Evolutionary conservation across 2,329 filamentous ascomycete genomes (phyloP).

Genomic region (Colletotrichum sp.): DNA sequence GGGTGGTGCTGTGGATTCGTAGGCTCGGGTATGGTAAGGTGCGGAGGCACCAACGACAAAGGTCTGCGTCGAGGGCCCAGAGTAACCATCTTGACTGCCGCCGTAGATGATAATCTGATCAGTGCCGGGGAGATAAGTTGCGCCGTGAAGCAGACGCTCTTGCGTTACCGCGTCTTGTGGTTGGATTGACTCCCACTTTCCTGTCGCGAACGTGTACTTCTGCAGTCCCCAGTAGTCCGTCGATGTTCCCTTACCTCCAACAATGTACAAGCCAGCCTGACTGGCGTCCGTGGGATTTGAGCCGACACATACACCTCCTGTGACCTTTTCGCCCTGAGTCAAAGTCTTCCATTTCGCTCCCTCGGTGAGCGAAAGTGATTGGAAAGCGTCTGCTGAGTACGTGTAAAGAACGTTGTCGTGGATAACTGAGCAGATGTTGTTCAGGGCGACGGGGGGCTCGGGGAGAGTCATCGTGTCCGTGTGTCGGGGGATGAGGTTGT

Average conservation of each 20-base stretch:
- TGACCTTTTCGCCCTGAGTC: slow-evolving; percentile 70
- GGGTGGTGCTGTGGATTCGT: slow-evolving; percentile 64
- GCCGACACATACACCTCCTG: slow-evolving; percentile 78
- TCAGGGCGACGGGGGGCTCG: slow-evolving; percentile 71
- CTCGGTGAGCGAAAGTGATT: slow-evolving; percentile 71
- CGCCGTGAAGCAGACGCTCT: slow-evolving; percentile 76
- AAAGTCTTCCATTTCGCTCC: slow-evolving; percentile 76
- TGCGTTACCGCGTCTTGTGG: slow-evolving; percentile 59
- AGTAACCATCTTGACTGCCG: slow-evolving; percentile 68
- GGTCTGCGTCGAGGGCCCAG: slow-evolving; percentile 70
- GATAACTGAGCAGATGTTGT: slow-evolving; percentile 82
- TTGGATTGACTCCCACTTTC: slow-evolving; percentile 55
- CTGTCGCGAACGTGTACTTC: slow-evolving; percentile 61
- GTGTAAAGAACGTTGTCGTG: slow-evolving; percentile 84
- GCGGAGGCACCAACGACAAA: slow-evolving; percentile 73
- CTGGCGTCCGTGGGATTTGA: slow-evolving; percentile 64
- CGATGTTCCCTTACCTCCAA: slow-evolving; percentile 70
- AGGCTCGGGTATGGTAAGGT: slow-evolving; percentile 69
- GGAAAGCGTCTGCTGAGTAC: slow-evolving; percentile 77
- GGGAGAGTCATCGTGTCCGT: slow-evolving; percentile 69
- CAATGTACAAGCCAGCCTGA: slow-evolving; percentile 74
- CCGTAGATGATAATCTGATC: slow-evolving; percentile 82
- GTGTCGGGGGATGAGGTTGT: not conserved
- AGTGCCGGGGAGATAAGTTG: slow-evolving; percentile 73
- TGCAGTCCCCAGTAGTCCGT: slow-evolving; percentile 77